These are phyloP conservation scores for Magnusiomyces sp. DNA, from an alignment of 1,139 yeast species.

Conservation along the genomic window DNA sequence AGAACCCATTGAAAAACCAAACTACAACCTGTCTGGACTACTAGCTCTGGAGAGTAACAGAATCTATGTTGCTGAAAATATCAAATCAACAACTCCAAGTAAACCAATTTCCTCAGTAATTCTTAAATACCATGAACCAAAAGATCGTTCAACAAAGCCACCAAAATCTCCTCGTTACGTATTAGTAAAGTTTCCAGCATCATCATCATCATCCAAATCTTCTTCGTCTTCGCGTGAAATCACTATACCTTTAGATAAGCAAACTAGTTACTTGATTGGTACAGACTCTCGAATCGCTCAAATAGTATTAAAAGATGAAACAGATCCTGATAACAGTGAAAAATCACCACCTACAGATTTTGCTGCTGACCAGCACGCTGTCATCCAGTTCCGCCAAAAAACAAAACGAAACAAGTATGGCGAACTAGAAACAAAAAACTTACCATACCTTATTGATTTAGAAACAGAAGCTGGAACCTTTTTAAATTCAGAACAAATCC, in stretches of 20 bases:
- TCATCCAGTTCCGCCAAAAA: slow-evolving; percentile 39
- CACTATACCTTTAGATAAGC: slow-evolving; percentile 28
- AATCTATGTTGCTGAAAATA: not conserved
- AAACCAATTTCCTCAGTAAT: no score
- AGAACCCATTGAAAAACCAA: slow-evolving; percentile 28
- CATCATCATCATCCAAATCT: not conserved
- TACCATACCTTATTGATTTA: slow-evolving; percentile 45
- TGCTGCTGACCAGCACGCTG: slow-evolving; percentile 42
- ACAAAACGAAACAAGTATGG: slow-evolving; percentile 20
- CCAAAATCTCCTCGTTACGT: slow-evolving; percentile 1
- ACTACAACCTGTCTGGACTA: slow-evolving; percentile 40
- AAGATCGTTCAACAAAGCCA: slow-evolving; percentile 27
- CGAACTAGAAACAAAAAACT: slow-evolving; percentile 18
- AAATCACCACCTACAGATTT: not conserved
- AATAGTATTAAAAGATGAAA: slow-evolving; percentile 35
- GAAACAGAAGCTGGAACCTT: slow-evolving; percentile 48
- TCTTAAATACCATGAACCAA: slow-evolving; percentile 40
- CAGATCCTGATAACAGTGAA: not conserved
- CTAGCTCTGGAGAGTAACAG: slow-evolving; percentile 39
- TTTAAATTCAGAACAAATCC: slow-evolving; percentile 40
- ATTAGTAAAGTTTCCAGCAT: not conserved
- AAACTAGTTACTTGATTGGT: slow-evolving; percentile 38
- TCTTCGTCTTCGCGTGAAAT: slow-evolving; percentile 17
- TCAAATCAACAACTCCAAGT: no score
- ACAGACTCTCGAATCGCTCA: slow-evolving; percentile 40